Evolutionary conservation across 768 basidiomycete species (phyloP), one percentile per base, ranked within the genome.

Genomic region (Gymnopilus dilepis): DNA sequence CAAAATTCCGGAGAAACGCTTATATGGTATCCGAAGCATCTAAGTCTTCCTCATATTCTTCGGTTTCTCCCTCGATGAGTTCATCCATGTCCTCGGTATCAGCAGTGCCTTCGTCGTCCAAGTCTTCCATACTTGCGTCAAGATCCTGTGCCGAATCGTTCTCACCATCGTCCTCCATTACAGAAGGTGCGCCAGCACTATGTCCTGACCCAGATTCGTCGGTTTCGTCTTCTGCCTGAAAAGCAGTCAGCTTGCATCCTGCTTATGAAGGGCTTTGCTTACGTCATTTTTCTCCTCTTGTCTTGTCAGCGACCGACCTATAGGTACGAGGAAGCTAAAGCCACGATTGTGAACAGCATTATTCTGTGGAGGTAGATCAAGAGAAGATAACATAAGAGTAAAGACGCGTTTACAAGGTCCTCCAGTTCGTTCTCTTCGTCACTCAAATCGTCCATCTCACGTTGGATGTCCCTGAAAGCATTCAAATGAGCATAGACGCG

Each of bases 261-360:
- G 17, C 9, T 42, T 22, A 28, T n/a, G 15, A 43, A 21, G 47
- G 73, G 81, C 12, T n/a, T n/a, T 56, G 67, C 69, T 22, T 60
- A 92, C 92, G 70, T 94, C 92, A 70, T 92, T 92, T 78, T 91
- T 92, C 74, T 94, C 92, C 69, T 94, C 92, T 63, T 87, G 84
- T 66, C 87, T 86, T 13, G 92, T 94, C 58, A 90, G 78, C 56
- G 81, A 80, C 52, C 86, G 84, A 7, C 92, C 92, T 43, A 92
- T 89, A 6, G 91, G 91, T 24, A 94, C 81, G 21, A 91, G 78
- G 69, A 84, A 91, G 63, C 73, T 80, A 61, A 79, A 87, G 9
- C 92, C 92, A 33, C 89, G 82, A 63, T 86, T 87, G 62, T 83
- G 84, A 33, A 93, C 83, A 57, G 77, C 75, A 30, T 79, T 61